Conservation (phyloP, 768 basidiomycete genomes). For the Amanita molliuscula region DNA sequence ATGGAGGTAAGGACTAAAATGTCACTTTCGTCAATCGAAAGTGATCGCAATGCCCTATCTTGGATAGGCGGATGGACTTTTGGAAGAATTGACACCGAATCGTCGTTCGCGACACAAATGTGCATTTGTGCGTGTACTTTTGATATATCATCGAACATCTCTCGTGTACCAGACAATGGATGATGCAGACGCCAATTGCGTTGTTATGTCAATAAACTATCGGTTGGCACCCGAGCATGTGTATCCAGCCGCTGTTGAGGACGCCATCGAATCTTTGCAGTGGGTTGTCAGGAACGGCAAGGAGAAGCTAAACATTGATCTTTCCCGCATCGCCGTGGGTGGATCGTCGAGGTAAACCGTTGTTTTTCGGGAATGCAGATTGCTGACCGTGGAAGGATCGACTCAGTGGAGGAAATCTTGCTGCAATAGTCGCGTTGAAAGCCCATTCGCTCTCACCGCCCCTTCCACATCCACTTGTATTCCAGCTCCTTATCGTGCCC, state of each 20-base stretch:
- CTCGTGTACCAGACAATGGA: not conserved
- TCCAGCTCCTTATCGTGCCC: slow-evolving; percentile 60
- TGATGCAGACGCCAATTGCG: slow-evolving; percentile 43
- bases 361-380: not conserved
- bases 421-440: slow-evolving; percentile 55
- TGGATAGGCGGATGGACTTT: slow-evolving; percentile 65
- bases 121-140: slow-evolving; percentile 38
- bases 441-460: slow-evolving; percentile 37
- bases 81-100: slow-evolving; percentile 50
- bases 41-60: not conserved
- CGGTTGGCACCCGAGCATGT: slow-evolving; percentile 62
- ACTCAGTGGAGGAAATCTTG: slow-evolving; percentile 58
- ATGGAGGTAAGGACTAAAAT: slow-evolving; percentile 46
- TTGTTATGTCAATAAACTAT: slow-evolving; percentile 61
- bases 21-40: not conserved
- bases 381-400: not conserved
- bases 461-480: slow-evolving; percentile 33
- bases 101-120: slow-evolving; percentile 52
- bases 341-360: slow-evolving; percentile 55
- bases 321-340: slow-evolving; percentile 50
- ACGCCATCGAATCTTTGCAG: slow-evolving; percentile 56
- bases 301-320: slow-evolving; percentile 35
- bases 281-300: slow-evolving; percentile 48
- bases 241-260: slow-evolving; percentile 64
- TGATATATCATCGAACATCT: not conserved